Evolutionary conservation across 2,329 filamentous ascomycete species (phyloP).

Genomic region (Sclerotinia subarctica): DNA sequence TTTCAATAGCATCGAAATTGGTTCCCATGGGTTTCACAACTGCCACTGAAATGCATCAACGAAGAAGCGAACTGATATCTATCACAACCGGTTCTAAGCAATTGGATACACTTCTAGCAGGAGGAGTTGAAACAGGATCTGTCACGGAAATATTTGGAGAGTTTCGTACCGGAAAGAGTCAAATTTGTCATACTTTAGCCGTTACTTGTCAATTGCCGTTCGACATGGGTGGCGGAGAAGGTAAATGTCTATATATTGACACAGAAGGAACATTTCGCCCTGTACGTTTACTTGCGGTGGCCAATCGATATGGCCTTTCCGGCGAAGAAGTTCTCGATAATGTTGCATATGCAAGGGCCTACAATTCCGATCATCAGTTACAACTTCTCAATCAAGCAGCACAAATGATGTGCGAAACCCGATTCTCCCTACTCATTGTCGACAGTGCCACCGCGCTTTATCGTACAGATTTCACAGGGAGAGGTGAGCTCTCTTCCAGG

Average conservation of each 20-base stretch:
- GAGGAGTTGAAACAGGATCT: slow-evolving; percentile 93
- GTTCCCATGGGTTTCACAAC: slow-evolving; percentile 99
- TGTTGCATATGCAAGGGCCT: slow-evolving; percentile 94
- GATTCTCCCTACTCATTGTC: slow-evolving; percentile 92
- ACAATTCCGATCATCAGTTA: slow-evolving; percentile 97
- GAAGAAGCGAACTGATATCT: slow-evolving; percentile 93
- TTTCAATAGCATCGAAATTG: slow-evolving; percentile 73
- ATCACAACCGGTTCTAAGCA: slow-evolving; percentile 98
- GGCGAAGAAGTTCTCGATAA: slow-evolving; percentile 98
- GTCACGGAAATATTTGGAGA: slow-evolving; percentile 98
- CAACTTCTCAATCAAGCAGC: slow-evolving; percentile 92
- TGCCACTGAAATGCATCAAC: slow-evolving; percentile 97
- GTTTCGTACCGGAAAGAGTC: slow-evolving; percentile 96
- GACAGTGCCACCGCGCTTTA: slow-evolving; percentile 96
- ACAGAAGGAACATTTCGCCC: slow-evolving; percentile 97
- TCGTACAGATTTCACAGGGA: slow-evolving; percentile 93
- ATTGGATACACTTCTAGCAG: slow-evolving; percentile 88
- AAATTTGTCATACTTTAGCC: slow-evolving; percentile 97
- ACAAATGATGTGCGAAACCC: slow-evolving; percentile 98
- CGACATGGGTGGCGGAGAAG: slow-evolving; percentile 97
- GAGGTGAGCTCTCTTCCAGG: slow-evolving; percentile 90
- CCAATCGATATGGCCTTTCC: slow-evolving; percentile 88
- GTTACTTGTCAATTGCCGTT: slow-evolving; percentile 97
- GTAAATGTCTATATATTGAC: slow-evolving; percentile 97
- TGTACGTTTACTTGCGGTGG: slow-evolving; percentile 84